Conservation (phyloP, 805 yeast genomes). For the Kazachstania viticola region DNA sequence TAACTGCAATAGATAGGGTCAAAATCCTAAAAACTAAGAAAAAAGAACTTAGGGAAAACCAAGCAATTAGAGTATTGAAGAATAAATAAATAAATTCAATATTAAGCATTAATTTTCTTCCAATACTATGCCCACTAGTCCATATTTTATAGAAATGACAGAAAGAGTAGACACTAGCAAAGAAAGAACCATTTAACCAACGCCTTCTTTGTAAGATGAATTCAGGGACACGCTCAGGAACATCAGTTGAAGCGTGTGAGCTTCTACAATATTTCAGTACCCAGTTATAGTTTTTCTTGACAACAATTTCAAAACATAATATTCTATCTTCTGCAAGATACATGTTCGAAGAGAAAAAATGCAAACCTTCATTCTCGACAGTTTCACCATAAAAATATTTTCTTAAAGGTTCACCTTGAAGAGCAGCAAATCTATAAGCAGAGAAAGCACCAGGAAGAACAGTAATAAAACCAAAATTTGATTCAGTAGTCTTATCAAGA, state of each 20-base stretch:
- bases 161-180: slow-evolving; percentile 83
- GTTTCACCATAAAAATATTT: slow-evolving; percentile 91
- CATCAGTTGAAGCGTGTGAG: slow-evolving; percentile 92
- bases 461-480: slow-evolving; percentile 86
- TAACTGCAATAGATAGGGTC: slow-evolving; percentile 57
- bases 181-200: slow-evolving; percentile 95
- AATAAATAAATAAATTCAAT: slow-evolving; percentile 74
- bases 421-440: slow-evolving; percentile 80
- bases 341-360: slow-evolving; percentile 91
- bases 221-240: slow-evolving; percentile 79
- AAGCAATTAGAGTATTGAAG: slow-evolving; percentile 64
- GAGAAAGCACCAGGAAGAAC: slow-evolving; percentile 96
- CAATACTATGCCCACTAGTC: slow-evolving; percentile 60
- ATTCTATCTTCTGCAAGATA: slow-evolving; percentile 95
- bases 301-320: slow-evolving; percentile 89
- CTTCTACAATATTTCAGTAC: slow-evolving; percentile 72
- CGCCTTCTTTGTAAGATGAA: slow-evolving; percentile 86
- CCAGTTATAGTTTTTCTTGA: slow-evolving; percentile 66
- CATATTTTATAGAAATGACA: slow-evolving; percentile 68
- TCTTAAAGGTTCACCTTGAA: slow-evolving; percentile 74
- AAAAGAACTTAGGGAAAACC: slow-evolving; percentile 88
- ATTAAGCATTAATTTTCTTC: slow-evolving; percentile 59
- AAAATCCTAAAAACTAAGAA: slow-evolving; percentile 83
- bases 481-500: slow-evolving; percentile 90
- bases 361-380: slow-evolving; percentile 51